These are phyloP conservation scores for Didymellaceae sp. DNA, from an alignment of 2,329 filamentous ascomycete species.

Conservation along the genomic window DNA sequence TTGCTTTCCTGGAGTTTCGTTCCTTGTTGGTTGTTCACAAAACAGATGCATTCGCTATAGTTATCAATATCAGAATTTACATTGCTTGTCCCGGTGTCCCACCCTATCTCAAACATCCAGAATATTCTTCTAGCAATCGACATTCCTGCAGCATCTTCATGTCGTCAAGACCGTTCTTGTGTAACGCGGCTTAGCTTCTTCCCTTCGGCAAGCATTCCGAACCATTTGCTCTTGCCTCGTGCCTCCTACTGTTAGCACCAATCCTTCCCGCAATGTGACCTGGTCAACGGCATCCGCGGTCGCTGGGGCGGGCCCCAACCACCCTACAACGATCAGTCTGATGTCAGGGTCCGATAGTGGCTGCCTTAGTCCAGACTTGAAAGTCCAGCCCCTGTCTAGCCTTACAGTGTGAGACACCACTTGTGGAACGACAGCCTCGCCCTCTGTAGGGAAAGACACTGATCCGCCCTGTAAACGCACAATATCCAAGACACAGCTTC, in stretches of 20 bases:
- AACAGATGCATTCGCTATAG: constrained; percentile 7
- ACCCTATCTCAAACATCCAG: background rate
- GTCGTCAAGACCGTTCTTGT: constrained; percentile 6
- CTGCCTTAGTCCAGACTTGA: background rate
- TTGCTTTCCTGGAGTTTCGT: constrained; percentile 7
- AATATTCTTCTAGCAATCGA: background rate
- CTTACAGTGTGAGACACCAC: background rate
- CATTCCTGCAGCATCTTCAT: constrained; percentile 6
- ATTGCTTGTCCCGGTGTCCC: no score
- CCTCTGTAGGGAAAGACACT: constrained; percentile 16
- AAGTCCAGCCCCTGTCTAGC: background rate
- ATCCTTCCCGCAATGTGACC: constrained; percentile 15
- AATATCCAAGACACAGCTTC: background rate
- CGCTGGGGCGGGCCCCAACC: no score
- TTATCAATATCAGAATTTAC: background rate
- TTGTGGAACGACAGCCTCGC: constrained; percentile 11
- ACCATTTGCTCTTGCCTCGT: constrained; percentile 1
- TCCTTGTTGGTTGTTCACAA: background rate
- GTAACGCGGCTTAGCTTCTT: constrained; percentile 2
- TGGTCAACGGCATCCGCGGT: constrained; percentile 7
- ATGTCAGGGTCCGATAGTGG: background rate
- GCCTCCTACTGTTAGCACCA: constrained; percentile 5
- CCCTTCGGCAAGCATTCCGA: constrained; percentile 10
- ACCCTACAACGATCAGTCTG: no score
- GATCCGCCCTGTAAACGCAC: constrained; percentile 2